Percentiles rank a stretch among this genome's conserved stretches.
These are phyloP conservation scores for Russula earlei DNA, from an alignment of 768 basidiomycete genomes.

Conservation along the genomic window DNA sequence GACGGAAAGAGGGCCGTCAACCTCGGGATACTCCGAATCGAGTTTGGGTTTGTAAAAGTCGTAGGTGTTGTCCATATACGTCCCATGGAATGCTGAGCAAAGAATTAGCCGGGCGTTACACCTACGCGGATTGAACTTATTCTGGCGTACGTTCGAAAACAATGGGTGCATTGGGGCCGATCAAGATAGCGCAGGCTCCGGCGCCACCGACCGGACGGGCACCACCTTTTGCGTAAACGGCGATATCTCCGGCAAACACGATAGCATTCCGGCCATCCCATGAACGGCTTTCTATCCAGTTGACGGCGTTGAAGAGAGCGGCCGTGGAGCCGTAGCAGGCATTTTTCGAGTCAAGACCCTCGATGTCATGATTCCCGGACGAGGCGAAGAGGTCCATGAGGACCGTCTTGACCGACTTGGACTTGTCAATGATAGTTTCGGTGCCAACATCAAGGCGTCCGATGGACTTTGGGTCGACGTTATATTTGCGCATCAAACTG, in stretches of 20 bases:
- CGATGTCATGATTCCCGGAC: slow-evolving; percentile 91
- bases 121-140: not conserved
- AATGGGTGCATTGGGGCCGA: slow-evolving; percentile 93
- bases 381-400: slow-evolving; percentile 97
- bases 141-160: slow-evolving; percentile 81
- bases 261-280: slow-evolving; percentile 99
- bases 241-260: slow-evolving; percentile 94
- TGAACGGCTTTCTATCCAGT: slow-evolving; percentile 93
- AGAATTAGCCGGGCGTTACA: not conserved
- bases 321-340: slow-evolving; percentile 99
- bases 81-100: slow-evolving; percentile 78
- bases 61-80: slow-evolving; percentile 95
- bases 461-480: slow-evolving; percentile 92
- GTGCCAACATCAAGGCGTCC: slow-evolving; percentile 98
- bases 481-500: slow-evolving; percentile 85
- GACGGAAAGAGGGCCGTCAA: slow-evolving; percentile 94
- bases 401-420: slow-evolving; percentile 95
- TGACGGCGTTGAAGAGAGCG: slow-evolving; percentile 95
- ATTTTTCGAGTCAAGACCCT: slow-evolving; percentile 98
- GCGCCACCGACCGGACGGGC: slow-evolving; percentile 96
- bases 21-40: slow-evolving; percentile 90
- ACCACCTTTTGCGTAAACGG: slow-evolving; percentile 92
- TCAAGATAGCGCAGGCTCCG: slow-evolving; percentile 88
- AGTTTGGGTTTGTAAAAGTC: slow-evolving; percentile 99
- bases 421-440: slow-evolving; percentile 99